Percentiles rank a stretch among this genome's conserved stretches.
These are phyloP conservation scores for Teratosphaeria viscida DNA, from an alignment of 2,329 filamentous ascomycete genomes.

Conservation along the genomic window DNA sequence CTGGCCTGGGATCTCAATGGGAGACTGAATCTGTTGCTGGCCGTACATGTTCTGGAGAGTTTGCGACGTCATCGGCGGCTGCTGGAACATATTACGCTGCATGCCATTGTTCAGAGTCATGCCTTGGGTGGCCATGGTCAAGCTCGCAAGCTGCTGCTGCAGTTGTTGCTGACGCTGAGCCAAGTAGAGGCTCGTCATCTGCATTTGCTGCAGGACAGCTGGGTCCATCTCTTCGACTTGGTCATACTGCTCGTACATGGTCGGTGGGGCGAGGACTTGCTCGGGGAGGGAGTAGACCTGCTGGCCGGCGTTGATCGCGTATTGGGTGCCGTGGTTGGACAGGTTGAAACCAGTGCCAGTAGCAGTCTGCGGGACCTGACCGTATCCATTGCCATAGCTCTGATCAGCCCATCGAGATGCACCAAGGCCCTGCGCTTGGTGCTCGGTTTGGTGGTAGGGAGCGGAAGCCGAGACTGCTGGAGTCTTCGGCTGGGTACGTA, in stretches of 20 bases:
- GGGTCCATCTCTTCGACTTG: slow-evolving; percentile 70
- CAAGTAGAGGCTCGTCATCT: slow-evolving; percentile 84
- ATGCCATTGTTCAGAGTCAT: slow-evolving; percentile 51
- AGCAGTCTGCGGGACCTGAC: slow-evolving; percentile 49
- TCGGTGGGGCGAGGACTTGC: slow-evolving; percentile 75
- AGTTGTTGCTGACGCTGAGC: slow-evolving; percentile 91
- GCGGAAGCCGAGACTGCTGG: slow-evolving; percentile 57
- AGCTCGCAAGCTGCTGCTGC: slow-evolving; percentile 79
- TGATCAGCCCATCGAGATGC: slow-evolving; percentile 37
- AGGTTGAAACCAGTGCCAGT: slow-evolving; percentile 39
- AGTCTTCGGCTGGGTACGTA: slow-evolving; percentile 88
- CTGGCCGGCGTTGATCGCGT: slow-evolving; percentile 36
- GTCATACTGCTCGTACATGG: slow-evolving; percentile 53
- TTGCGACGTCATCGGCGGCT: slow-evolving; percentile 37
- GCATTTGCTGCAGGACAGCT: slow-evolving; percentile 72
- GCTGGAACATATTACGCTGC: slow-evolving; percentile 10
- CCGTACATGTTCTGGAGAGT: slow-evolving; percentile 50
- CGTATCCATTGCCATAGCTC: slow-evolving; percentile 28
- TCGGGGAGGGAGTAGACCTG: slow-evolving; percentile 64
- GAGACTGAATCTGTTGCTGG: slow-evolving; percentile 56
- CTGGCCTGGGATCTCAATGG: slow-evolving; percentile 54
- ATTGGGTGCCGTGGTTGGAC: slow-evolving; percentile 29
- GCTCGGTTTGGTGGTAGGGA: slow-evolving; percentile 48
- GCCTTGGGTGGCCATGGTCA: slow-evolving; percentile 70
- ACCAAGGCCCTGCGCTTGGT: slow-evolving; percentile 36